phyloP scores from a whole-genome alignment of 2,329 filamentous ascomycete genomes.

The Alternaria ventricosa region DNA sequence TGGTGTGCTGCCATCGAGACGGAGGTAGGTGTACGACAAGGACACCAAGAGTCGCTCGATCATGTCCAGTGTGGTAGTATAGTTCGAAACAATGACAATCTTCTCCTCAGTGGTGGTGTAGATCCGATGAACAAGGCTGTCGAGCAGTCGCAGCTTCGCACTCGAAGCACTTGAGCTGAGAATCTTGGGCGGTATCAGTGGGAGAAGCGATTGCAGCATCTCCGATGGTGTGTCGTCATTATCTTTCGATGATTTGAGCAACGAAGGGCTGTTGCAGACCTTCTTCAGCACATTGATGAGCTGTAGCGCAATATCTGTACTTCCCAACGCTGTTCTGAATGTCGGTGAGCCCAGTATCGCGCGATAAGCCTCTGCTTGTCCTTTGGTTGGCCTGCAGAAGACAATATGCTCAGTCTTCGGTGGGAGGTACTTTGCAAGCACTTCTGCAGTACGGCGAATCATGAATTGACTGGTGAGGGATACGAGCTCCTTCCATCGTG shows the following conservation, averaged over 20 bases:
- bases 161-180: slow-evolving; percentile 65
- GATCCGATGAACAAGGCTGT: slow-evolving; percentile 68
- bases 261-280: slow-evolving; percentile 72
- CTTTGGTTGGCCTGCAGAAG: slow-evolving; percentile 67
- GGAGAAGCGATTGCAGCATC: slow-evolving; percentile 52
- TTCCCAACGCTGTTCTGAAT: slow-evolving; percentile 68
- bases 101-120: slow-evolving; percentile 70
- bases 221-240: slow-evolving; percentile 56
- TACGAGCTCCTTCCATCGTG: slow-evolving; percentile 66
- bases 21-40: slow-evolving; percentile 67
- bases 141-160: slow-evolving; percentile 71
- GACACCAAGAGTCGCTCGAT: slow-evolving; percentile 67
- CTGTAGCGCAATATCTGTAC: slow-evolving; percentile 67
- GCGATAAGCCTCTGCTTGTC: slow-evolving; percentile 67
- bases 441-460: slow-evolving; percentile 69
- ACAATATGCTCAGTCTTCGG: slow-evolving; percentile 72
- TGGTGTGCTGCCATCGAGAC: slow-evolving; percentile 72
- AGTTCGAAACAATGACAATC: slow-evolving; percentile 77
- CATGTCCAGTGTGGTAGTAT: slow-evolving; percentile 74
- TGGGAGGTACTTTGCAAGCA: slow-evolving; percentile 70
- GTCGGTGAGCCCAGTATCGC: slow-evolving; percentile 69
- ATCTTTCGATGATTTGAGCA: slow-evolving; percentile 62
- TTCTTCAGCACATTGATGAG: slow-evolving; percentile 77
- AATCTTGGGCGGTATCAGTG: slow-evolving; percentile 62
- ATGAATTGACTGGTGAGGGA: slow-evolving; percentile 69